Percentiles rank a stretch among this genome's conserved stretches.
These are phyloP conservation scores for Torulaspora gathmanii DNA, from an alignment of 805 yeast genomes.

Conservation along the genomic window DNA sequence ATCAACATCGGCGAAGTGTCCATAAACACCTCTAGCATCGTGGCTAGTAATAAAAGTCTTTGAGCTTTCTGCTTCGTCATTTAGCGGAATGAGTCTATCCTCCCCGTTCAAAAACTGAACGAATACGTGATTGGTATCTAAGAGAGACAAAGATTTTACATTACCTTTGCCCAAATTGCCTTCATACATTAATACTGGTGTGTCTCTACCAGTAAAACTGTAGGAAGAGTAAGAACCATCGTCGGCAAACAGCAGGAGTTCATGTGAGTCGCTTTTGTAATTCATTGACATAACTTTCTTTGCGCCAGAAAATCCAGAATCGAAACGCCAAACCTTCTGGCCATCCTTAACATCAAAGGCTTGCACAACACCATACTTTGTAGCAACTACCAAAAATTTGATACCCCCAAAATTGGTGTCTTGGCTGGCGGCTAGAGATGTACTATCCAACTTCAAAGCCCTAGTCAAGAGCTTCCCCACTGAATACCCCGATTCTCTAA, in stretches of 20 bases:
- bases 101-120: constrained; percentile 16
- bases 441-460: constrained; percentile 14
- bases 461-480: constrained; percentile 23
- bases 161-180: neutral
- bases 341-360: constrained; percentile 44
- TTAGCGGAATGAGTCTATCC: constrained; percentile 12
- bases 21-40: constrained; percentile 20
- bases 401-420: constrained; percentile 43
- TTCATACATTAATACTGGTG: constrained; percentile 3
- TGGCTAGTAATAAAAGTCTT: constrained; percentile 24
- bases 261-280: constrained; percentile 15
- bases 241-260: constrained; percentile 25
- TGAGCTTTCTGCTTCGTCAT: constrained; percentile 4
- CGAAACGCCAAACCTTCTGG: constrained; percentile 38
- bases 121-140: constrained; percentile 13
- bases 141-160: constrained; percentile 3
- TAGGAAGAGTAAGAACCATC: constrained; percentile 30
- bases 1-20: constrained; percentile 25
- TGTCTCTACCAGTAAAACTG: constrained; percentile 8
- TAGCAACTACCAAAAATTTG: constrained; percentile 41
- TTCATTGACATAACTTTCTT: constrained; percentile 25
- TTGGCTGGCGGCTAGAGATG: constrained; percentile 17
- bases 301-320: constrained; percentile 23
- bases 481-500: constrained; percentile 18
- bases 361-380: constrained; percentile 40